Conservation (phyloP, 352 stramenopile species). For the Phytophthora podocarpi region DNA sequence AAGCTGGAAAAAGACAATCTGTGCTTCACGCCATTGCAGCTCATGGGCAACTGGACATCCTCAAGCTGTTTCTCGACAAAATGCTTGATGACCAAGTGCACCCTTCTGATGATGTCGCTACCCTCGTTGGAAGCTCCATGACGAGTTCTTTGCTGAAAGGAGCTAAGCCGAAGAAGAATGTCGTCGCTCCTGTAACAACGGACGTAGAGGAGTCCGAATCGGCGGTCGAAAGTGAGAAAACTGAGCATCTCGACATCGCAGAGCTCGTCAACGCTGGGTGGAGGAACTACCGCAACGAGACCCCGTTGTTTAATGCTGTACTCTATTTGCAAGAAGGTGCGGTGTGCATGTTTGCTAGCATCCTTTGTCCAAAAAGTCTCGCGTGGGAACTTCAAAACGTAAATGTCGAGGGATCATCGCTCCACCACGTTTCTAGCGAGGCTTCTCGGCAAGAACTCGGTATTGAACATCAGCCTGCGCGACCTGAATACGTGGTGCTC, state of each 20-base stretch:
- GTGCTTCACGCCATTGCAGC: slow-evolving; percentile 65
- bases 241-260: slow-evolving; percentile 27
- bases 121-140: slow-evolving; percentile 5
- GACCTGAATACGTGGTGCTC: slow-evolving; percentile 75
- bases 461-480: slow-evolving; percentile 29
- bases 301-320: slow-evolving; percentile 66
- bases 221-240: neutral
- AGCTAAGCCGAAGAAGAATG: slow-evolving; percentile 22
- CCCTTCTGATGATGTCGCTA: slow-evolving; percentile 16
- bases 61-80: slow-evolving; percentile 53
- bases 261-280: slow-evolving; percentile 46
- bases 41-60: slow-evolving; percentile 58
- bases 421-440: slow-evolving; percentile 61
- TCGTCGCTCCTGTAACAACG: slow-evolving; percentile 26
- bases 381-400: slow-evolving; percentile 59
- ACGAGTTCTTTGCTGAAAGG: slow-evolving; percentile 16
- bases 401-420: slow-evolving; percentile 76
- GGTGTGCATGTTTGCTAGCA: slow-evolving; percentile 37
- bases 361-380: slow-evolving; percentile 49
- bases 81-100: slow-evolving; percentile 52
- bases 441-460: slow-evolving; percentile 37
- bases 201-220: neutral
- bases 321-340: slow-evolving; percentile 59
- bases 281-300: slow-evolving; percentile 71
- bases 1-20: slow-evolving; percentile 67